Evolutionary conservation across 176 grass and related monocot species (phyloP), one percentile per base, ranked within the genome.

Genomic region (Tillandsia leiboldiana): DNA sequence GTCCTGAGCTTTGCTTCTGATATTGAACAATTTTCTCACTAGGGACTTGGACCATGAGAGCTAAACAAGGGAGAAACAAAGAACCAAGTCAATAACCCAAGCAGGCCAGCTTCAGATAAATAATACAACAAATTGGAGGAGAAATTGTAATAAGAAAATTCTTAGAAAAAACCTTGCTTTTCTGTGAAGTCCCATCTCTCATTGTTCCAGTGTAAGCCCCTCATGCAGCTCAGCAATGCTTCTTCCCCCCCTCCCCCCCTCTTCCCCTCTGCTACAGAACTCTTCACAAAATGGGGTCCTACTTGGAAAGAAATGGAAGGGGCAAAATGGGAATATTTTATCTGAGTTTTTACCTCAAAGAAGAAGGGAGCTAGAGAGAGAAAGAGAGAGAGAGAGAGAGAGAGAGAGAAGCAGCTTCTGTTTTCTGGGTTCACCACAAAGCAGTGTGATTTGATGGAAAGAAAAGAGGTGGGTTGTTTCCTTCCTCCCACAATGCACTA

Each of bases 21-120:
- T 99, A 66, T 90, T 93, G 78, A 99, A 99, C 95, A 89, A 99
- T 80, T 94, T 99, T 67, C 83, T 86, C 52, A 99, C 84, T 63
- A 99, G 54, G 73, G 84, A 81, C 81, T 99, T 93, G 78, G 94
- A 92, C 89, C 89, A 92, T 68, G 89, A 88, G 47, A 92, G 82
- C 89, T 92, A 72, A 62, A 77, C 9, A 49, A 24, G 26, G 11
- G 62, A 12, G 42, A 63, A 68, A 51, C 47, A 72, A 57, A 14
- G 18, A 11, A n/a, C 14, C 51, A 69, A 61, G 49, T 51, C 67
- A 63, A 58, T 27, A 48, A 75, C 52, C 23, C 42, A 26, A 68
- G 50, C 58, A 71, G 65, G 27, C 47, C 70, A 50, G 63, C 18
- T 51, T 65, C 56, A 28, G 9, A 62, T 12, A 10, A 15, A 23